Percentiles rank a stretch among this genome's conserved stretches.
Conservation (phyloP, 306 rosid species). For the Cajanus cajan region DNA sequence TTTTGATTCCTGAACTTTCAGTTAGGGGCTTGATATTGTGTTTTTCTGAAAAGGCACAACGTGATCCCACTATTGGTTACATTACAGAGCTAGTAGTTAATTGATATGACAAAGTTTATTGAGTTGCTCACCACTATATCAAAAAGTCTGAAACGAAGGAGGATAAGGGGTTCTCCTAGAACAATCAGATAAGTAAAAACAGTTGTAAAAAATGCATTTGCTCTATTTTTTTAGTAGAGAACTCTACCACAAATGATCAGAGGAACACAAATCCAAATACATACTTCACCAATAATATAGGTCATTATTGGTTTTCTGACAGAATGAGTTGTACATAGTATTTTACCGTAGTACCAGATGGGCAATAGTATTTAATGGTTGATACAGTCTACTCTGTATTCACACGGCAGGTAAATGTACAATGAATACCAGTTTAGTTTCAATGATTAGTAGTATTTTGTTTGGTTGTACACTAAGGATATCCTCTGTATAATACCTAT, state of each 20-base stretch:
- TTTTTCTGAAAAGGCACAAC: not conserved
- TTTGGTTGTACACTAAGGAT: constrained; percentile 13
- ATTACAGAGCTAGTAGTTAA: not conserved
- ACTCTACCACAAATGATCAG: not conserved
- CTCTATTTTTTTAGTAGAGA: constrained; percentile 7
- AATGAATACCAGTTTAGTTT: not conserved
- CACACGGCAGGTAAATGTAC: not conserved
- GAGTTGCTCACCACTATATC: constrained; percentile 7
- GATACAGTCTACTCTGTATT: not conserved
- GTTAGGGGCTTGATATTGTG: not conserved
- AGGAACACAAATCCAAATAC: not conserved
- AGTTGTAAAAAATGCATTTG: not conserved
- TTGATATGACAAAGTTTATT: not conserved
- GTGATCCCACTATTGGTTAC: not conserved
- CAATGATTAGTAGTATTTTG: not conserved
- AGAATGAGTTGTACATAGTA: not conserved
- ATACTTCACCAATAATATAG: not conserved
- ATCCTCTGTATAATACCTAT: constrained; percentile 10
- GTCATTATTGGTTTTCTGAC: not conserved
- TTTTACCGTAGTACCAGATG: not conserved
- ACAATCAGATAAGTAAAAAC: not conserved
- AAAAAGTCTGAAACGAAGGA: not conserved
- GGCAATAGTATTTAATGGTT: not conserved
- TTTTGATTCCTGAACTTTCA: constrained; percentile 13
- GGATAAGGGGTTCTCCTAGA: not conserved